Conservation (phyloP, 1,284 basidiomycete species). For the Entoloma clypeatum region DNA sequence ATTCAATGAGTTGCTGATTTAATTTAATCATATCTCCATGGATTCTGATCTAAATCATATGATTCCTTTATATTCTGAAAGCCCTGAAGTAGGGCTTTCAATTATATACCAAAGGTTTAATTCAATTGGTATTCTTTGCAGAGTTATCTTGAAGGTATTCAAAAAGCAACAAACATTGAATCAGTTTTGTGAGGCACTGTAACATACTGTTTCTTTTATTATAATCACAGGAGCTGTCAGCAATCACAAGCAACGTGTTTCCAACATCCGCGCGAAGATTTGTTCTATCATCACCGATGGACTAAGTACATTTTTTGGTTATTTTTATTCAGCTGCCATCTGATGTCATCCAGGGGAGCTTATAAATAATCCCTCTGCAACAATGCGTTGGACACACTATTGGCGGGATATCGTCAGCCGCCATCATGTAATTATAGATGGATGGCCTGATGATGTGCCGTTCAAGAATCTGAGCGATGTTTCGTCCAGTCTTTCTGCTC, state of each 20-base stretch:
- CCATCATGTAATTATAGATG: slow-evolving; percentile 8
- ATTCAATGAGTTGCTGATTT: no score
- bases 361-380: neutral
- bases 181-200: no score
- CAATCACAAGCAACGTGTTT: slow-evolving; percentile 5
- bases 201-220: neutral
- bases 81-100: no score
- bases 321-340: neutral
- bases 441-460: slow-evolving; percentile 8
- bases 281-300: neutral
- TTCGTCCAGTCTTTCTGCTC: neutral
- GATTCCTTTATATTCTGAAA: no score
- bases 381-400: slow-evolving; percentile 5
- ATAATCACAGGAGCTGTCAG: slow-evolving; percentile 4
- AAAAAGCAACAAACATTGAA: no score
- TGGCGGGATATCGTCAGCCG: slow-evolving; percentile 6
- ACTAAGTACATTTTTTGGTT: slow-evolving; percentile 1
- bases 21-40: no score
- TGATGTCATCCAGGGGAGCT: slow-evolving; percentile 1
- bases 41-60: no score
- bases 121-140: no score
- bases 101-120: no score
- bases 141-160: no score
- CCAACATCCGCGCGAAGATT: neutral
- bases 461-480: slow-evolving; percentile 12